Base-by-base conservation (phyloP, 176 grass and related monocot species). In the Juncus effusus region DNA sequence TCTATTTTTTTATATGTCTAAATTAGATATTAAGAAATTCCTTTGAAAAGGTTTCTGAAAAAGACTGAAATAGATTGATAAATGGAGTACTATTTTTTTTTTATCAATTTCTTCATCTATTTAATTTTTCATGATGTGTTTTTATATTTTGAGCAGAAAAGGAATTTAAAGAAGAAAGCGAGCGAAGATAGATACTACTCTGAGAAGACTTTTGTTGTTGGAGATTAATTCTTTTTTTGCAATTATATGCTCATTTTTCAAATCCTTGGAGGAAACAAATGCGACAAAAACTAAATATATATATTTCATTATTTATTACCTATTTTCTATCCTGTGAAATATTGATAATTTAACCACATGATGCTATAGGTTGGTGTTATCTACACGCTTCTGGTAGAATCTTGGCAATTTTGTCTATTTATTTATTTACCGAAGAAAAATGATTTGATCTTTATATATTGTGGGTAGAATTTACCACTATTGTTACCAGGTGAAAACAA, bases 181-280 rank as follows among this genome's bases (percentile, higher is more conserved):
- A 95, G 85, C 45, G 90, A 95, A 86, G 79, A 89, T 62, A 85
- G 58, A 70, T 89, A 95, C 73, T 95, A 95, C 51, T 61, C 90
- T 51, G 76, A 86, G 61, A 95, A 95, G 90, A 83, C 84, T 61
- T 95, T 95, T 74, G 74, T 95, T 64, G 79, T 70, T 0, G 90
- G 77, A 83, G 85, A 95, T 76, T 95, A 79, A 78, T 69, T 16
- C 19, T 28, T 28, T 28, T 28, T 67, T 44, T 47, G 40, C 42
- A 68, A 41, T 62, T 66, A 67, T 37, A 61, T 68, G 38, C 56
- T 39, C 28, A 71, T 54, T 74, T 78, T 78, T 67, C 77, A 50
- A 54, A 28, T 28, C 54, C 65, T 64, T 65, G 19, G 35, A 16
- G 3, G 57, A 62, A 51, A 28, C 19, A 60, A 3, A 8, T 74